Evolutionary conservation across 2,329 filamentous ascomycete genomes (phyloP), one percentile per base, ranked within the genome.

Genomic region (Waltergamsia citrina): DNA sequence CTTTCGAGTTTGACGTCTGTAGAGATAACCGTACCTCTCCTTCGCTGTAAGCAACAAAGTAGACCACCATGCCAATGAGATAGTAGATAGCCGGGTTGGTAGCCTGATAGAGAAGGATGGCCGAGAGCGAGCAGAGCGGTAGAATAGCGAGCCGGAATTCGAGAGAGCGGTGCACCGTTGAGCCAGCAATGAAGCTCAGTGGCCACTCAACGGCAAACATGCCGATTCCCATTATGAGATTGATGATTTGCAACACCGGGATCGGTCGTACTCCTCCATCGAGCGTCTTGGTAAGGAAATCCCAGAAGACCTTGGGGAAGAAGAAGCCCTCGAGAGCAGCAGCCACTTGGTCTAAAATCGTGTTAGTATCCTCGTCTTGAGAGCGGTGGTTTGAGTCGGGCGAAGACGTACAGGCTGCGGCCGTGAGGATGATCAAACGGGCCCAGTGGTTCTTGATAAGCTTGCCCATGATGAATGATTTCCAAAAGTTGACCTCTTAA

Each of bases 371-470:
- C 14, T 21, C 16, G 18, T 15, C n/a, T n/a, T 24, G 10, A 19
- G 6, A 8, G 18, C 15, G 20, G 24, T 17, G n/a, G 20, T 16
- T 27, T 14, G 8, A 16, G 6, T 5, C n/a, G 8, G 19, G 19
- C 10, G 11, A 21, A 10, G 12, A 64, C 67, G 41, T 76, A 87
- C 83, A 88, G 37, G 67, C 59, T 43, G 85, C 81, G 24, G 92
- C 86, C 19, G 85, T 85, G 55, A 98, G 68, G 60, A 94, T 74
- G 53, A 98, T 92, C 51, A 98, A 79, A 41, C 92, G 82, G 47
- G 87, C 92, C 86, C 86, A 94, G 69, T 98, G 92, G 68, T 96
- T 96, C 74, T 98, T 98, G 68, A 98, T 96, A 55, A 98, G 79
- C 63, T 82, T 92, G 60, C 92, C 92, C 92, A 98, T 98, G 42